Evolutionary conservation across 2,329 filamentous ascomycete genomes (phyloP), one percentile per base, ranked within the genome.

Genomic region (Xenoacremonium recifei): DNA sequence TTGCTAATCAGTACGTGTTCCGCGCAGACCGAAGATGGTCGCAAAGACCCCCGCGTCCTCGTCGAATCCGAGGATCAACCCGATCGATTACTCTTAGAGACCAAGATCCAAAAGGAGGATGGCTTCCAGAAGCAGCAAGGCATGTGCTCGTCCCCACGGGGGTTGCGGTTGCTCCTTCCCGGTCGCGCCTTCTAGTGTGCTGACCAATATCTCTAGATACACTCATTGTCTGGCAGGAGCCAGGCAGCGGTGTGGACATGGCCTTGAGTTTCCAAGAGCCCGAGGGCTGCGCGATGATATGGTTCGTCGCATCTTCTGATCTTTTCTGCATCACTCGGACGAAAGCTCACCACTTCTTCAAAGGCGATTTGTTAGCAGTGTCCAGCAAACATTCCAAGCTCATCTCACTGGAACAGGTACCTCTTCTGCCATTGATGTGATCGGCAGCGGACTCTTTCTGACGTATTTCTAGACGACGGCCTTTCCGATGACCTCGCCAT

Each of bases 121-220:
- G 87, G 88, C 45, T 97, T 97, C 63, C 91, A 97, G 70, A 96
- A 96, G 69, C 93, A 99, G 67, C 92, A 97, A 85, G 89, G 89
- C 85, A 79, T 58, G 72, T 63, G 40, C 21, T 38, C 23, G 31
- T 37, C 20, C 29, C 39, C 46, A 35, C 36, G 37, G n/a, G n/a
- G n/a, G n/a, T n/a, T n/a, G n/a, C n/a, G n/a, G n/a, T n/a, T n/a
- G n/a, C n/a, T n/a, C 34, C 42, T 36, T 29, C 16, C 27, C 46
- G 35, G 21, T 44, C 29, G 31, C 39, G 29, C 54, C 54, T 47
- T 63, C 44, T 35, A 42, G 47, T 51, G 47, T 51, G n/a, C 50
- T 60, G 50, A 54, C 49, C 45, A 49, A 53, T 60, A 36, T 54
- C 57, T 58, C 31, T 66, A 95, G 92, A 97, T 66, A 99, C 93